These are phyloP conservation scores for Capsicum chinense DNA, from an alignment of 257 asterid genomes.

Conservation along the genomic window DNA sequence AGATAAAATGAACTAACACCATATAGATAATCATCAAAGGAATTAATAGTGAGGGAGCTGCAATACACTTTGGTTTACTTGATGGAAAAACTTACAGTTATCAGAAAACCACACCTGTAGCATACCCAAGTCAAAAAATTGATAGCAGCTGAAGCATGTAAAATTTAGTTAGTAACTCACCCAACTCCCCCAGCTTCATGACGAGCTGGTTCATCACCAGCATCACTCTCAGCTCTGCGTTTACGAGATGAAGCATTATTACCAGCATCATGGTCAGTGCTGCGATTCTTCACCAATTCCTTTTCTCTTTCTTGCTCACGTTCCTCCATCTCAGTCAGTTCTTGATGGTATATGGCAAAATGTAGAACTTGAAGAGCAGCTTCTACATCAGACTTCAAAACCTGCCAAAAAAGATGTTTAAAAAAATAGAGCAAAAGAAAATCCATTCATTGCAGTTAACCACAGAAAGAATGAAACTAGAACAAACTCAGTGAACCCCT, in stretches of 20 bases:
- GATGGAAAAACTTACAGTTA: neutral
- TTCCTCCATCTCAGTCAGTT: conserved; percentile 97
- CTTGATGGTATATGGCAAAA: conserved; percentile 98
- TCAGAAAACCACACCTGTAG: conserved; percentile 14
- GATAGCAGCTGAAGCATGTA: neutral
- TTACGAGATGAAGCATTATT: conserved; percentile 39
- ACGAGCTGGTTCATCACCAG: conserved; percentile 28
- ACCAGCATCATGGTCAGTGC: conserved; percentile 54
- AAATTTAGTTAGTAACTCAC: conserved; percentile 17
- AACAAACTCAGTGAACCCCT: neutral
- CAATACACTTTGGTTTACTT: neutral
- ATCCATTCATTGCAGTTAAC: conserved; percentile 26
- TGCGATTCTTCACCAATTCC: conserved; percentile 58
- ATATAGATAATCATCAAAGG: neutral
- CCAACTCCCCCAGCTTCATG: conserved; percentile 37
- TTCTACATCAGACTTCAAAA: conserved; percentile 80
- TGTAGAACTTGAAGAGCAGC: conserved; percentile 92
- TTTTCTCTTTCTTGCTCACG: conserved; percentile 68
- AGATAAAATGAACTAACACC: neutral
- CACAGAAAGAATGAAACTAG: conserved; percentile 1
- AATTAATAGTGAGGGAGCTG: conserved; percentile 15
- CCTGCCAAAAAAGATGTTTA: conserved; percentile 48
- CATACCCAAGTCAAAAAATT: neutral
- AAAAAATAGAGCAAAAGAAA: conserved; percentile 17
- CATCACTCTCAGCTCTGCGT: conserved; percentile 14